phyloP scores from a whole-genome alignment of 2,329 filamentous ascomycete genomes.

The Calonectria henricotiae region DNA sequence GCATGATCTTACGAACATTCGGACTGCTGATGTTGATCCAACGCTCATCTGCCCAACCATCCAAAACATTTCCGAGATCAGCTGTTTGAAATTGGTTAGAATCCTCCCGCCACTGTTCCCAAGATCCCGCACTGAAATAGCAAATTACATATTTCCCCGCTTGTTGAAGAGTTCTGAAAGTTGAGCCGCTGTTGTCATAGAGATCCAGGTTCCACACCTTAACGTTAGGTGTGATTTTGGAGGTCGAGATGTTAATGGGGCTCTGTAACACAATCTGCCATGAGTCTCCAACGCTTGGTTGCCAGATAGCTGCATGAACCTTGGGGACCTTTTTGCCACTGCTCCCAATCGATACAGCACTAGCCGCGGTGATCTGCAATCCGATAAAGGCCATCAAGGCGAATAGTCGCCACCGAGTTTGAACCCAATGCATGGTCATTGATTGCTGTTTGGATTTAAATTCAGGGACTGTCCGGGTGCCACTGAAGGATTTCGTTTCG shows the following conservation, averaged over 20 bases:
- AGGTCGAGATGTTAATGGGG: constrained; percentile 63
- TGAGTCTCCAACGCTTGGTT: constrained; percentile 66
- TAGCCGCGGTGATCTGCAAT: background rate
- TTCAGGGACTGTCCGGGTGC: too few species aligned
- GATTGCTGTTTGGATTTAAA: too few species aligned
- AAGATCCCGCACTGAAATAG: constrained; percentile 83
- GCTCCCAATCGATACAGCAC: background rate
- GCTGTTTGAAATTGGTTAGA: constrained; percentile 66
- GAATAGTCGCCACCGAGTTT: background rate
- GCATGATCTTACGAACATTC: constrained; percentile 78
- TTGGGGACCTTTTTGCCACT: background rate
- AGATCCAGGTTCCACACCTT: constrained; percentile 67
- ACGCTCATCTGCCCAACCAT: constrained; percentile 78
- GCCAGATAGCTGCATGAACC: constrained; percentile 61
- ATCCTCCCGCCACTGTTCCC: constrained; percentile 76
- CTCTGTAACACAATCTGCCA: constrained; percentile 77
- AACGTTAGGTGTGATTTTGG: constrained; percentile 64
- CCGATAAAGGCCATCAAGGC: background rate
- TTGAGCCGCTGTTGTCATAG: constrained; percentile 67
- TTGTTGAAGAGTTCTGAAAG: constrained; percentile 72
- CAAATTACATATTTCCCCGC: constrained; percentile 77
- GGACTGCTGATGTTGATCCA: constrained; percentile 76
- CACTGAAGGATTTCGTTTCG: too few species aligned
- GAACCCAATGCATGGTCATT: background rate
- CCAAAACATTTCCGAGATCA: constrained; percentile 74